phyloP scores from a whole-genome alignment of 2,329 filamentous ascomycete species.

The Colletotrichum orbiculare region DNA sequence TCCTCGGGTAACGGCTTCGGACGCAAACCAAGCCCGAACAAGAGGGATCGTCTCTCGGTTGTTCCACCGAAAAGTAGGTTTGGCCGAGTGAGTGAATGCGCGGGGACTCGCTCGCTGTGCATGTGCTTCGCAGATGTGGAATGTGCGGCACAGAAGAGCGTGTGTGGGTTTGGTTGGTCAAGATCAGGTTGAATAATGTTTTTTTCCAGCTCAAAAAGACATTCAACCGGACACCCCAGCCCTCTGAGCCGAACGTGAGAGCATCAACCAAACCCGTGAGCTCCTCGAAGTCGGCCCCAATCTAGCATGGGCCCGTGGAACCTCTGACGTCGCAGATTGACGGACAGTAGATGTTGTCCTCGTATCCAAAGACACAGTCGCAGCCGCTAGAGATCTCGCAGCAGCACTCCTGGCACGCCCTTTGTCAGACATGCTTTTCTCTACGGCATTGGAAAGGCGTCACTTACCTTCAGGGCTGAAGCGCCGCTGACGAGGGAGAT shows the following conservation, averaged over 20 bases:
- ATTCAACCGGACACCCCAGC: no score
- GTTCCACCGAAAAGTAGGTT: no score
- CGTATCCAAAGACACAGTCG: neutral
- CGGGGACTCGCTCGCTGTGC: no score
- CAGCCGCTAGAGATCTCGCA: neutral
- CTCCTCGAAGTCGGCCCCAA: neutral
- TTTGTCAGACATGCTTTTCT: neutral
- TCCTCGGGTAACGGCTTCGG: no score
- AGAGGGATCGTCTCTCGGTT: no score
- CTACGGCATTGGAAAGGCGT: neutral
- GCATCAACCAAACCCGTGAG: neutral
- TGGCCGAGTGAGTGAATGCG: no score
- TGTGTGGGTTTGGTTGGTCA: no score
- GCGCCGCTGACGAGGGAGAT: neutral
- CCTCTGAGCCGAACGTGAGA: neutral
- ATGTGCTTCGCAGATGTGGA: no score
- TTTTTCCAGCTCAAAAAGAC: no score
- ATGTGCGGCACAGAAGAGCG: no score
- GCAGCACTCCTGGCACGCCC: neutral
- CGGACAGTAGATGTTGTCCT: neutral
- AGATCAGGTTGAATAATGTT: no score
- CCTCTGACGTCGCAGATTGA: neutral
- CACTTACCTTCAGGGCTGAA: neutral
- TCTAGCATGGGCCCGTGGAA: neutral
- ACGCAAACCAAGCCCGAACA: no score